Conservation (phyloP, 257 asterid species). For the Verbena officinalis region DNA sequence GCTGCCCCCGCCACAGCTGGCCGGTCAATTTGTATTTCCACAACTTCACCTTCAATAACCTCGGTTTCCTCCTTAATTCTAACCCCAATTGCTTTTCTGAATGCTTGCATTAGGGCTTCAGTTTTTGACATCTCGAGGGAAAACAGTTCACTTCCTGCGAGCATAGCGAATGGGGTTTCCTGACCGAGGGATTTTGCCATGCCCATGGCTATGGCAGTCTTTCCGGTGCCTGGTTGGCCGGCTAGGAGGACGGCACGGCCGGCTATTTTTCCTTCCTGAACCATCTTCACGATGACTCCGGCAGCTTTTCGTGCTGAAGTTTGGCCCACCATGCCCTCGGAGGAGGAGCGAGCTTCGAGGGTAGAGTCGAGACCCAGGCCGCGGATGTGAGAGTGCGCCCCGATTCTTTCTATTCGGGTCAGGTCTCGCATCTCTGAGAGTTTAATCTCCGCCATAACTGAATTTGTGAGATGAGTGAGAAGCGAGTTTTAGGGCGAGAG, state of each 20-base stretch:
- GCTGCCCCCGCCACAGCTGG: slow-evolving; percentile 86
- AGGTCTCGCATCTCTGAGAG: slow-evolving; percentile 85
- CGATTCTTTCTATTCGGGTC: slow-evolving; percentile 81
- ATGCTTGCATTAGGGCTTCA: slow-evolving; percentile 92
- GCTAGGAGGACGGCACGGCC: slow-evolving; percentile 83
- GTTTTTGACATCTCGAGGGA: slow-evolving; percentile 91
- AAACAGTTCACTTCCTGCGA: slow-evolving; percentile 88
- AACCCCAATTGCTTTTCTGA: slow-evolving; percentile 83
- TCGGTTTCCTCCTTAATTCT: slow-evolving; percentile 87
- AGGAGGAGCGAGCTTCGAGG: slow-evolving; percentile 68
- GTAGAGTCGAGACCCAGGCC: slow-evolving; percentile 85
- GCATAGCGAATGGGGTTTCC: slow-evolving; percentile 91
- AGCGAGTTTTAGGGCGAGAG: neutral
- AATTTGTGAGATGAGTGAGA: slow-evolving; percentile 1
- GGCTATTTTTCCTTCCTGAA: slow-evolving; percentile 77
- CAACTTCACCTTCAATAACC: slow-evolving; percentile 93
- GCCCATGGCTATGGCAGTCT: slow-evolving; percentile 93
- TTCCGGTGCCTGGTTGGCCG: slow-evolving; percentile 87
- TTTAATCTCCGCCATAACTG: slow-evolving; percentile 72
- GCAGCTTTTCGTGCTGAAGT: slow-evolving; percentile 81
- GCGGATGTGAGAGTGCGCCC: slow-evolving; percentile 88
- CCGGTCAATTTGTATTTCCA: slow-evolving; percentile 75
- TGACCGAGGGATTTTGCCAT: slow-evolving; percentile 88
- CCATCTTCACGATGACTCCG: slow-evolving; percentile 81
- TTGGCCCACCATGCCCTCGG: slow-evolving; percentile 96